phyloP scores from a whole-genome alignment of 768 basidiomycete species.

The Solioccasus polychromus region DNA sequence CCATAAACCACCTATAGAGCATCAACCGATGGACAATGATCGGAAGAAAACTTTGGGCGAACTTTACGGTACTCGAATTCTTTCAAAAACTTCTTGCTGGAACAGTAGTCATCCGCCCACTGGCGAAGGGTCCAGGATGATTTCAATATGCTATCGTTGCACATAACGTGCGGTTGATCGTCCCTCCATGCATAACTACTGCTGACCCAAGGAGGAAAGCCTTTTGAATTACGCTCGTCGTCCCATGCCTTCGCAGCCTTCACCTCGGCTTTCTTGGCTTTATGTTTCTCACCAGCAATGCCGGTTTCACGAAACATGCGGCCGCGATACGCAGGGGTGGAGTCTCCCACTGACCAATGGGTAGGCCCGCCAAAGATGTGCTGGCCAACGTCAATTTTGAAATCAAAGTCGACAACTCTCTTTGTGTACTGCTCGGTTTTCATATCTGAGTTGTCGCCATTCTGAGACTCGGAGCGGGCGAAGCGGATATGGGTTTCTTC shows the following conservation, averaged over 20 bases:
- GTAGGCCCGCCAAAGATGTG: slow-evolving; percentile 38
- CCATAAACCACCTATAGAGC: slow-evolving; percentile 51
- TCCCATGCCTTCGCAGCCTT: slow-evolving; percentile 46
- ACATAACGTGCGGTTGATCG: slow-evolving; percentile 27
- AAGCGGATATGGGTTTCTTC: slow-evolving; percentile 48
- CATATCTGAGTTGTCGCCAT: slow-evolving; percentile 33
- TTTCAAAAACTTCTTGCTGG: slow-evolving; percentile 66
- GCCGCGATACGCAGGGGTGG: slow-evolving; percentile 64
- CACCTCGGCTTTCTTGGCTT: slow-evolving; percentile 40
- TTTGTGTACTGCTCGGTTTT: slow-evolving; percentile 54
- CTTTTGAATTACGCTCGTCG: slow-evolving; percentile 41
- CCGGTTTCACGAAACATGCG: slow-evolving; percentile 59
- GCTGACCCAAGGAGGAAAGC: slow-evolving; percentile 51
- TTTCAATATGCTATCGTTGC: slow-evolving; percentile 31
- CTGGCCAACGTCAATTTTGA: slow-evolving; percentile 53
- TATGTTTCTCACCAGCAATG: slow-evolving; percentile 32
- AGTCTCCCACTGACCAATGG: slow-evolving; percentile 64
- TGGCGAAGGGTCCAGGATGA: slow-evolving; percentile 64
- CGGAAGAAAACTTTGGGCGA: slow-evolving; percentile 1
- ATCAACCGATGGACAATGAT: slow-evolving; percentile 15
- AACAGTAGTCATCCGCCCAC: slow-evolving; percentile 85
- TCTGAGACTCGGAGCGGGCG: slow-evolving; percentile 38
- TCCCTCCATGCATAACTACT: slow-evolving; percentile 32
- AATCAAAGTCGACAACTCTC: slow-evolving; percentile 66
- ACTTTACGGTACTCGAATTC: slow-evolving; percentile 78